Evolutionary conservation across 352 stramenopile genomes (phyloP).

Genomic region (Phytopythium sindhum): DNA sequence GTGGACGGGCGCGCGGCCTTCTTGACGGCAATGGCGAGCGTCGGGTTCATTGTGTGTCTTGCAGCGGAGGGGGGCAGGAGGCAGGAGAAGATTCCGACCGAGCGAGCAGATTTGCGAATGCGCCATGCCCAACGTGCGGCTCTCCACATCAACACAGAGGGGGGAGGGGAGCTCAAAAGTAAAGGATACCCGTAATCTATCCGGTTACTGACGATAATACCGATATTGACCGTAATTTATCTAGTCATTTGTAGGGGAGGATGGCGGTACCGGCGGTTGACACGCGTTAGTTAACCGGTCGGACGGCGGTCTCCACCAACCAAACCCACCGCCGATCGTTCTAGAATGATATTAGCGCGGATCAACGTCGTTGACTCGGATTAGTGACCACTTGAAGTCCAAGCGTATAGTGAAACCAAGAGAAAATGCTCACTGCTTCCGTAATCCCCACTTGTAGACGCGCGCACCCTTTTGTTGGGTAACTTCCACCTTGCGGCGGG

Average conservation of each 20-base stretch:
- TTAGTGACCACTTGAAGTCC: background rate
- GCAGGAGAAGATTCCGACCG: background rate
- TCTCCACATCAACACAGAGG: background rate
- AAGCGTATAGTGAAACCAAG: background rate
- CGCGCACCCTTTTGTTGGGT: constrained; percentile 6
- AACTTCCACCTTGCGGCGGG: no score
- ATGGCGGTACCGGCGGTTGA: constrained; percentile 1
- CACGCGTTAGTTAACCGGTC: constrained; percentile 1
- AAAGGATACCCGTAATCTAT: constrained; percentile 3
- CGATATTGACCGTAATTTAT: background rate
- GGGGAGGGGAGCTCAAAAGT: background rate
- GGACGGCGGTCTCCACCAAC: background rate
- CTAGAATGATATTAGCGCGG: constrained; percentile 3
- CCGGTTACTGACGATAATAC: constrained; percentile 1
- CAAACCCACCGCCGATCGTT: constrained; percentile 5
- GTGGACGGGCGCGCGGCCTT: constrained; percentile 43
- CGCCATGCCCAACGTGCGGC: background rate
- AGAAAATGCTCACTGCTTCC: background rate
- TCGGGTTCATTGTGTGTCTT: constrained; percentile 58
- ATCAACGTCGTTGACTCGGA: background rate
- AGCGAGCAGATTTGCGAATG: constrained; percentile 14
- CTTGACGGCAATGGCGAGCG: constrained; percentile 60
- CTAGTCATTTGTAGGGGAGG: background rate
- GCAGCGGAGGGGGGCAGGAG: background rate
- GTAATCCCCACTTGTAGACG: background rate